Evolutionary conservation across 148 eudicot species (phyloP), one percentile per base, ranked within the genome.

Genomic region (Mesembryanthemum crystallinum): DNA sequence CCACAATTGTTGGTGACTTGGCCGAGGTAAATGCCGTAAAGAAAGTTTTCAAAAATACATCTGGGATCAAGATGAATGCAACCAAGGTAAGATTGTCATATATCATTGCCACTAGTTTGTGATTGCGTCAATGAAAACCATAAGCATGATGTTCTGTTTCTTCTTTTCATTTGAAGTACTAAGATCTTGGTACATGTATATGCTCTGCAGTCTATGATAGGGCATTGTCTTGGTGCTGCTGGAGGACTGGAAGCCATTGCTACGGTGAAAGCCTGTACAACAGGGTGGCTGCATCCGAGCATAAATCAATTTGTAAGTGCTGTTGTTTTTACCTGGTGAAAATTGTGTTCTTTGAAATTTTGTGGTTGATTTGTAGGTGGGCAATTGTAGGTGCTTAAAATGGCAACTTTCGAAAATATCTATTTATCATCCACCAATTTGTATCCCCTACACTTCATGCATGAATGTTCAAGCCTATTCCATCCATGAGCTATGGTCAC

Each of bases 191-290:
- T 47, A 24, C 45, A 29, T 30, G 20, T 55, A 20, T 69, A 28
- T 33, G 66, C 15, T 73, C 52, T 78, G 55, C 89, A 94, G 98
- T 94, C 98, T 73, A 91, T 94, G 98, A 94, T 94, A 73, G 98
- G 98, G 29, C 98, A 94, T 86, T 90, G 93, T 73, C 94, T 94
- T 57, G 98, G 97, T 83, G 98, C 98, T 81, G 97, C 98, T 73
- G 98, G 98, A 52, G 98, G 97, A 54, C 75, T 94, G 91, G 98
- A 94, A 90, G 98, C 98, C 71, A 94, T 94, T 82, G 98, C 97
- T 68, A 78, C 97, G 1, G 82, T 94, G 30, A 94, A 94, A 84
- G 98, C 98, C 69, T 79, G 87, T 64, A 92, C 79, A 45, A 88
- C 93, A 27, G 98, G 98, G 72, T 94, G 98, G 98, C 77, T 94